A percentile compares a stretch with the other conserved stretches of the same genome.
phyloP scores from a whole-genome alignment of 1,284 basidiomycete genomes.

The Chalciporus sp. region DNA sequence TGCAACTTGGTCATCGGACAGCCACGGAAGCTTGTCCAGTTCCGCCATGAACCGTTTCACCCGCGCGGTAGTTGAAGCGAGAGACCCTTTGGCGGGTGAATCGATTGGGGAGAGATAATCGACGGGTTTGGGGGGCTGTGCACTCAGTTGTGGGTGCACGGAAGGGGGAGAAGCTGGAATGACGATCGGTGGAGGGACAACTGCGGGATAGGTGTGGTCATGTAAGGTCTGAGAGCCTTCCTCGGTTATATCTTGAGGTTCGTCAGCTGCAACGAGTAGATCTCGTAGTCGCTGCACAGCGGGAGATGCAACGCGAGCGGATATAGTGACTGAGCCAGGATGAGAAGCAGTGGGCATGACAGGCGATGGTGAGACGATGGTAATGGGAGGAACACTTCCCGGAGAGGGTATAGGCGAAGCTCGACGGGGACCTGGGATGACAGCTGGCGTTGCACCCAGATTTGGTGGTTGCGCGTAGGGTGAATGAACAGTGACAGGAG shows the following conservation, averaged over 20 bases:
- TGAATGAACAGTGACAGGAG: constrained; percentile 20
- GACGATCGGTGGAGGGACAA: neutral
- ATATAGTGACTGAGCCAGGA: constrained; percentile 1
- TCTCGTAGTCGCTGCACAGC: neutral
- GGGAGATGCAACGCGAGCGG: constrained; percentile 1
- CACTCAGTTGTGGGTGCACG: neutral
- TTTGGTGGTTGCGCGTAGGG: constrained; percentile 15
- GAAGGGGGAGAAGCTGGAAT: neutral
- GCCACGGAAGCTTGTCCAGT: constrained; percentile 27
- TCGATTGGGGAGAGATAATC: neutral
- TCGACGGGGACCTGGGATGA: constrained; percentile 7
- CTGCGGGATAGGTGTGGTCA: constrained; percentile 1
- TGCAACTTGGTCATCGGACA: constrained; percentile 20
- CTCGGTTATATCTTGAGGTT: neutral
- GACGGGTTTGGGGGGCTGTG: neutral
- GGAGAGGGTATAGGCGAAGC: constrained; percentile 8
- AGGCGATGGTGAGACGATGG: constrained; percentile 20
- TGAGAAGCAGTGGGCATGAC: constrained; percentile 8
- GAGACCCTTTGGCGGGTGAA: constrained; percentile 7
- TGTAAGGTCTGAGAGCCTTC: constrained; percentile 26
- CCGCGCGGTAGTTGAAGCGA: constrained; percentile 18
- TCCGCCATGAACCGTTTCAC: constrained; percentile 21
- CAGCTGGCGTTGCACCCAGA: neutral
- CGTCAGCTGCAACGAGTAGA: neutral
- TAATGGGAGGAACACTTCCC: constrained; percentile 10